phyloP scores from a whole-genome alignment of 2,329 filamentous ascomycete genomes.

The Escovopsis sp. region DNA sequence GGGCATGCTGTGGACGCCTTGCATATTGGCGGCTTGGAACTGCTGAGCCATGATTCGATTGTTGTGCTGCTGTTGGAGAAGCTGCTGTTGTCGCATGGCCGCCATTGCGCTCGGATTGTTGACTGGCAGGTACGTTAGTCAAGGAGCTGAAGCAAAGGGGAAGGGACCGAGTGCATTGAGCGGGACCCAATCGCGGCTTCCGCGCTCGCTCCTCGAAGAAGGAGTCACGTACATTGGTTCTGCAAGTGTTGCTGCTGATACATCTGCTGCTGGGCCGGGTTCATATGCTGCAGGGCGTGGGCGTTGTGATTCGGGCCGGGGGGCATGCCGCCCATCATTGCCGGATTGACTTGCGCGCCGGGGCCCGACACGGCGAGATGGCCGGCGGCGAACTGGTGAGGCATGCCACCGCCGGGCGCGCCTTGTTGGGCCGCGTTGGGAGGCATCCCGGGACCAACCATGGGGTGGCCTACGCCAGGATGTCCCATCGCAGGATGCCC shows the following conservation, averaged over 20 bases:
- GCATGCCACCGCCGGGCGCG: constrained; percentile 47
- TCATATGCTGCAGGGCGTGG: constrained; percentile 60
- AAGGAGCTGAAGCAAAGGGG: constrained; percentile 1
- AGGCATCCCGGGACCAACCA: constrained; percentile 46
- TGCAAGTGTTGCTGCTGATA: constrained; percentile 32
- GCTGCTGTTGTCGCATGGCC: constrained; percentile 39
- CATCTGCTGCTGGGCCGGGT: constrained; percentile 43
- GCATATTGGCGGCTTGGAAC: constrained; percentile 37
- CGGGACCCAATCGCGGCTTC: too few species aligned
- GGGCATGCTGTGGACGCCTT: constrained; percentile 29
- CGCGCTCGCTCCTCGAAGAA: not conserved
- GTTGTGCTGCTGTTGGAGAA: constrained; percentile 39
- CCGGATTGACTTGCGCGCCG: constrained; percentile 57
- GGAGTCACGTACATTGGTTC: constrained; percentile 19
- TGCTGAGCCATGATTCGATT: constrained; percentile 42
- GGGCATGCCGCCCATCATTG: constrained; percentile 65
- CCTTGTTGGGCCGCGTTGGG: constrained; percentile 59
- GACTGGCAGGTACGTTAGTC: constrained; percentile 12
- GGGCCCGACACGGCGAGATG: constrained; percentile 62
- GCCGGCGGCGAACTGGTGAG: constrained; percentile 46
- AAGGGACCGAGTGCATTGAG: too few species aligned
- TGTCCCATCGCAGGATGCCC: constrained; percentile 62
- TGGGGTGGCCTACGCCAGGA: constrained; percentile 52
- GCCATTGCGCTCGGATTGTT: constrained; percentile 24
- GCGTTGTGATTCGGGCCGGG: constrained; percentile 50